Evolutionary conservation across 768 basidiomycete genomes (phyloP), one percentile per base, ranked within the genome.

Genomic region (Termitomyces sp.): DNA sequence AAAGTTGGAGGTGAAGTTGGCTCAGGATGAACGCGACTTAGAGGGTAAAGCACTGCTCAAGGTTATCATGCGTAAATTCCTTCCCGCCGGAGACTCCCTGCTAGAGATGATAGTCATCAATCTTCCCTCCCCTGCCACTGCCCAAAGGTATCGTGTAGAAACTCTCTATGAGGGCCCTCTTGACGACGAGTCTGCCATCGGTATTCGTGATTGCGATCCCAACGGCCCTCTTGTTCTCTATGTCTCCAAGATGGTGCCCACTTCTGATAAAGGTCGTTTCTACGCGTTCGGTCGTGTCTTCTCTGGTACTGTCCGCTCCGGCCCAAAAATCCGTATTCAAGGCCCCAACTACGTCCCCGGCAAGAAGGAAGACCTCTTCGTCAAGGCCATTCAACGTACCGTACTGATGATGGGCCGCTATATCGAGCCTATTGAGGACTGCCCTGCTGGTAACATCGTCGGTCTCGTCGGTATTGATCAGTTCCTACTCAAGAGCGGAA

Each of bases 51-150:
- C 86, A 25, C 88, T 99, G 70, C 91, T 99, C 76, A 99, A 99
- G 82, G 88, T 89, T 68, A 76, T 98, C 78, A 98, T 99, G 97
- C 91, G 95, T 78, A 97, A 97, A 80, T 99, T 98, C 91, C 83
- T 98, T 67, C 97, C 97, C 72, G 97, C 97, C 65, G 97, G 97
- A 72, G 97, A 99, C 78, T 90, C 96, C 50, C 88, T 99, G 69
- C 76, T 99, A 79, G 97, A 98, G 85, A 99, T 99, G 97, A 98
- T 98, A 77, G 95, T 98, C 83, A 93, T 99, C 78, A 94, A 98
- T 81, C 88, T 99, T 66, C 96, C 97, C 49, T 99, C 97, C 29
- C 96, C 96, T 60, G 88, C 87, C 60, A 98, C 96, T 64, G 97
- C 97, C 64, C 97, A 99, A 79, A 86, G 90, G 58, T 98, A 98